Evolutionary conservation across 495 filamentous ascomycete species (phyloP), one percentile per base, ranked within the genome.

Genomic region (Penicillium taxi): DNA sequence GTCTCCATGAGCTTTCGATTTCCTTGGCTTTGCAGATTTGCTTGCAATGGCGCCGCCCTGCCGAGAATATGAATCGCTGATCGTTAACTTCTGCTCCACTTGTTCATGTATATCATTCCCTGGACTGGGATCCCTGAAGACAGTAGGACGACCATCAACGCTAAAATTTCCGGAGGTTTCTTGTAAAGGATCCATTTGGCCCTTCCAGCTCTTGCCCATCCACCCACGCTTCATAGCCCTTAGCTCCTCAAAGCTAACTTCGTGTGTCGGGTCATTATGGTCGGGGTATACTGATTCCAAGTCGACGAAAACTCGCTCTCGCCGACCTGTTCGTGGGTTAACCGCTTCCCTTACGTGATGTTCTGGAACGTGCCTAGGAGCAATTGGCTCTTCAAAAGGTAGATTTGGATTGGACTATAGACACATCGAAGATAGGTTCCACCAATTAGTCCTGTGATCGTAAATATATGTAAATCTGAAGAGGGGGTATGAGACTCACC

Each of bases 361-460:
- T 42, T 66, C 59, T 36, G 57, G 61, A 48, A 57, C 39, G 34
- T 58, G 39, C 30, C 58, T 61, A 20, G 52, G 48, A 39, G 52
- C 52, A 33, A 50, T 51, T 52, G 19, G 9, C 21, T 39, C 37
- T 41, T 59, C 49, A 55, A 66, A 37, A 61, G 54, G 52, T 58
- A 50, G 38, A 59, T 61, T 63, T 59, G 65, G 51, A 47, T 66
- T 70, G 53, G 72, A 78, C 76, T 80, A 73, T 54, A 74, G 74
- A 77, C 64, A 72, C 56, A 63, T 73, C 53, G 48, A 56, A 60
- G 58, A 68, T 59, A 63, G 70, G 67, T 66, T 74, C 69, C 75
- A 77, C 62, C 63, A 74, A 86, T 95, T 93, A 95, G 87, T 93
- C 88, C 88, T 95, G 73, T 77, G 75, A 78, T 81, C 73, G 89